Conservation (phyloP, 1,284 basidiomycete genomes). For the Sanghuangporus sanghuang region DNA sequence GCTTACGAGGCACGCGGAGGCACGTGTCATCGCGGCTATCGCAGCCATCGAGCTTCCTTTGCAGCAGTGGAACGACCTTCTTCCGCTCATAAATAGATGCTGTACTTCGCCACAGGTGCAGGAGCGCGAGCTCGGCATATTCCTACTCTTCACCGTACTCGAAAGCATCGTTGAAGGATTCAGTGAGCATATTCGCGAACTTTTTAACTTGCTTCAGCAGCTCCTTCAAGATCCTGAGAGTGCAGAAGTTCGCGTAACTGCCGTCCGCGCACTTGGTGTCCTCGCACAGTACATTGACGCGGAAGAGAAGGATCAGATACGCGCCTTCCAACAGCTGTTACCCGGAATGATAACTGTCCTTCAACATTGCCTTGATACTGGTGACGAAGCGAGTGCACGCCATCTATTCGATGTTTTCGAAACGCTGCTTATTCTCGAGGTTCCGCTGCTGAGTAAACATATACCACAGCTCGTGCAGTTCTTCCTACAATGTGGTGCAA, state of each 20-base stretch:
- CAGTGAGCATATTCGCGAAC: slow-evolving; percentile 68
- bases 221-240: slow-evolving; percentile 88
- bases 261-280: slow-evolving; percentile 85
- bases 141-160: slow-evolving; percentile 88
- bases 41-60: slow-evolving; percentile 85
- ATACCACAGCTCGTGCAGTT: slow-evolving; percentile 88
- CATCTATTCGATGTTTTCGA: slow-evolving; percentile 96
- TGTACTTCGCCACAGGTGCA: slow-evolving; percentile 64
- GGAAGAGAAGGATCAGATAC: slow-evolving; percentile 86
- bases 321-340: slow-evolving; percentile 86
- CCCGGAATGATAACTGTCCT: slow-evolving; percentile 91
- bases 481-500: slow-evolving; percentile 82
- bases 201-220: slow-evolving; percentile 81
- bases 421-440: slow-evolving; percentile 92
- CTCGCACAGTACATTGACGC: slow-evolving; percentile 91
- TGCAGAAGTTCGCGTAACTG: slow-evolving; percentile 88
- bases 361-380: slow-evolving; percentile 79
- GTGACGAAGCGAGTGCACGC: slow-evolving; percentile 80
- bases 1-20: slow-evolving; percentile 85
- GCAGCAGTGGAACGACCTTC: slow-evolving; percentile 82
- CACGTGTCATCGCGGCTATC: slow-evolving; percentile 91
- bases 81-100: slow-evolving; percentile 85
- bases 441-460: slow-evolving; percentile 86
- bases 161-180: slow-evolving; percentile 91
- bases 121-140: slow-evolving; percentile 90